Base-by-base conservation (phyloP, 805 yeast genomes). In the Saturnispora quitensis region DNA sequence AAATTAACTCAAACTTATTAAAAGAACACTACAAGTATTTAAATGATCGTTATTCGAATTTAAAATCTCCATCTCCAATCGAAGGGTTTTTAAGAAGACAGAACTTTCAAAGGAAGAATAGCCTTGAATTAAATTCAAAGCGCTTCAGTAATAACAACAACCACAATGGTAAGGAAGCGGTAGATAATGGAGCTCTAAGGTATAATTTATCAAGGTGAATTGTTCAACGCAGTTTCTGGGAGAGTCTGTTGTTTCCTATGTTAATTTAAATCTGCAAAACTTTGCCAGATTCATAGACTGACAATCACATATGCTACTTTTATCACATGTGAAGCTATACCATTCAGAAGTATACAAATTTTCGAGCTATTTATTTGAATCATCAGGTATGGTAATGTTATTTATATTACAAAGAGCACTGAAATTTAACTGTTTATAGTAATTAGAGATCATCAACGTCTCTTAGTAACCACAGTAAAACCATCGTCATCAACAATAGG, bases 401-500 rank as follows among this genome's bases (percentile, higher is more conserved):
- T 31, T 12, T 31, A 31, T 31, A 31, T 31, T 31, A 31, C 34
- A 31, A 31, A 31, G 34, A 31, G 15, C 13, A 31, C 34, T 31
- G 12, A 31, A 31, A 31, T 3, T 10, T 4, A 38, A 13, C 40
- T 36, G 40, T 36, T 36, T 36, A 36, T 36, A 33, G 12, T 33
- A 34, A 33, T 10, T 36, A 9, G 40, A 36, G 22, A 7, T 18
- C 15, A 24, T 50, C 46, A 61, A 58, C 74, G 68, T 65, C 76
- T 75, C 62, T 78, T 82, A 60, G 82, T 89, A 3, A 91, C 97
- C 55, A 89, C 68, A 60, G 89, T 93, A 62, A 91, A 91, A 1
- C 98, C 99, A 63, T 91, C 98, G 34, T 91, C 98, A 63, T 91
- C 98, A 8, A 91, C 75, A 9, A 85, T 64, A 2, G 96, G 95